Base-by-base conservation (phyloP, 2,329 filamentous ascomycete species). In the Aspergillus sp. region DNA sequence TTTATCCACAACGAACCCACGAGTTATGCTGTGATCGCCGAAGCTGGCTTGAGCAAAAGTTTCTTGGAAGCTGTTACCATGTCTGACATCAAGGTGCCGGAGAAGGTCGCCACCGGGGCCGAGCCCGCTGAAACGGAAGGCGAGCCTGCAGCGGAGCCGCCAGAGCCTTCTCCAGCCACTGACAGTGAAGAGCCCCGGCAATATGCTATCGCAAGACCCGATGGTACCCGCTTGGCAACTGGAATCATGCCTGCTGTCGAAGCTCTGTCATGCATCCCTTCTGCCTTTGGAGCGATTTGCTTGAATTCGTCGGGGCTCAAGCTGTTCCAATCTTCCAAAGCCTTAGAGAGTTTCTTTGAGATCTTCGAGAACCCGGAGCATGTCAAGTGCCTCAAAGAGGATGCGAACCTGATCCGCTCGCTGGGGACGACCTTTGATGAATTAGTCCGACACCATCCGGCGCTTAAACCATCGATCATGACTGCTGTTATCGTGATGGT, bases 1-100 rank as follows among this genome's bases (percentile, higher is more conserved):
- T 99, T 99, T 71, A 96, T 99, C 64, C 95, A 99, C 73, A 97
- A 97, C 67, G 94, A 99, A 65, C 94, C 94, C 0, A 99, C 94
- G 0, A 99, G 94, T 71, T 99, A 96, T 69, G 88, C 91, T 23
- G 91, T 96, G 20, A 94, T 99, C 59, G 91, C 90, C 13, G 94
- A 99, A 73, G 93, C 94, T 47, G 91, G 91, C 19, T 81, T 99
- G 62, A 92, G 94, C 64, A 88, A 88, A 67, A 89, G 86, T 47
- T 88, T 97, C 53, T 79, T 99, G 13, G 87, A 93, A 70, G 86
- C 92, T 3, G 83, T 97, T 49, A 95, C 81, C 46, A 70, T 74
- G 34, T 70, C 70, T 55, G 60, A 68, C 31, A 61, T 78, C 25
- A 68, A 73, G 19, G 40, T 42, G 2, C 60, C 60, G 13, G 67